Conservation (phyloP, 495 filamentous ascomycete genomes). For the Trichocladium uniseriatum region DNA sequence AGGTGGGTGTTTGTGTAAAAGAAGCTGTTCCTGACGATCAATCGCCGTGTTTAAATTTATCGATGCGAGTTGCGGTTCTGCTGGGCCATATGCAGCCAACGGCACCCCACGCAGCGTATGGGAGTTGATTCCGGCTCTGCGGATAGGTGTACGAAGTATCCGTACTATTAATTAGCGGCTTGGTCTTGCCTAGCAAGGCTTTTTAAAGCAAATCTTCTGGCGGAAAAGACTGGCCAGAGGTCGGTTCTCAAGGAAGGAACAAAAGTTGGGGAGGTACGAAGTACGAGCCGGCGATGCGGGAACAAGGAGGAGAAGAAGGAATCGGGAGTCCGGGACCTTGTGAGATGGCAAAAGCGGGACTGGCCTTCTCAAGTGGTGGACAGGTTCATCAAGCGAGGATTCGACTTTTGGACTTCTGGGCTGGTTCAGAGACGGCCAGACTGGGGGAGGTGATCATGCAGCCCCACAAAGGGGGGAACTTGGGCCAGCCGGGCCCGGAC, state of each 20-base stretch:
- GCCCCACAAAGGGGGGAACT: constrained; percentile 12
- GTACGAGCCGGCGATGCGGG: neutral
- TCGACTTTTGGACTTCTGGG: constrained; percentile 2
- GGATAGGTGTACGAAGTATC: no score
- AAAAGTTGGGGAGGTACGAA: neutral
- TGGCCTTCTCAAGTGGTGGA: no score
- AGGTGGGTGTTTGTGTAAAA: no score
- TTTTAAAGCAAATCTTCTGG: neutral
- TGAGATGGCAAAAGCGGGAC: constrained; percentile 1
- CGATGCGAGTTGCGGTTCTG: constrained; percentile 14
- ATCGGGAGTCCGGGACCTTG: neutral
- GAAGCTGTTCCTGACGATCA: constrained; percentile 10
- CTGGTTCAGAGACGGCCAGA: constrained; percentile 18
- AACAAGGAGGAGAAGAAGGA: constrained; percentile 9
- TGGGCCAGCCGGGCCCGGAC: neutral
- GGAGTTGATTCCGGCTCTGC: no score
- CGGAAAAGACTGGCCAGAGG: constrained; percentile 6
- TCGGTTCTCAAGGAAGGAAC: constrained; percentile 6
- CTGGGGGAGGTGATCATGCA: constrained; percentile 29
- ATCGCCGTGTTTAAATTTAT: constrained; percentile 1
- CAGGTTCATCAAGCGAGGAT: constrained; percentile 1
- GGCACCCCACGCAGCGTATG: constrained; percentile 18
- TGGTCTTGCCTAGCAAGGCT: neutral
- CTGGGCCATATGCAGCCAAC: constrained; percentile 19
- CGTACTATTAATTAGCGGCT: neutral